A percentile compares a stretch with the other conserved stretches of the same genome.
These are phyloP conservation scores for Jatropha podagrica DNA, from an alignment of 441 rosid species.

Conservation along the genomic window DNA sequence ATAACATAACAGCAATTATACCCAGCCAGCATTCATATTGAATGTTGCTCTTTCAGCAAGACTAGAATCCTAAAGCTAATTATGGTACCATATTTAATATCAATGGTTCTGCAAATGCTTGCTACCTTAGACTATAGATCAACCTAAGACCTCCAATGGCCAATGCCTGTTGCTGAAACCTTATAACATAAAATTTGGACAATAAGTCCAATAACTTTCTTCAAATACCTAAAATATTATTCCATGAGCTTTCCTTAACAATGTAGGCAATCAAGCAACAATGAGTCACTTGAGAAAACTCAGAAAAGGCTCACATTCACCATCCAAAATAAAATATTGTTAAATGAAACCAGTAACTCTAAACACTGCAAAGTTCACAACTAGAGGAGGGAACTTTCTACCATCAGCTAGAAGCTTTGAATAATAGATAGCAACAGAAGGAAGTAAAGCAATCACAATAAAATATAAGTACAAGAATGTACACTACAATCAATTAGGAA, in stretches of 20 bases:
- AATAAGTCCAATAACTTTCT: not conserved
- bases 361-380: not conserved
- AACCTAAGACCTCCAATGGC: not conserved
- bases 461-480: not conserved
- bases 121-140: not conserved
- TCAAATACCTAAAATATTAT: not conserved
- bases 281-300: not conserved
- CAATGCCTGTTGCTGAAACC: not conserved
- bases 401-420: not conserved
- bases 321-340: too few species aligned
- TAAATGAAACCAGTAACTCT: not conserved
- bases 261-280: not conserved
- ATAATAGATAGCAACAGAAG: not conserved
- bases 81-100: not conserved
- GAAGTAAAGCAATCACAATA: not conserved
- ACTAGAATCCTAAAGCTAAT: not conserved
- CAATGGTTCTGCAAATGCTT: not conserved
- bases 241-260: not conserved
- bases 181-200: not conserved
- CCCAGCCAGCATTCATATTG: not conserved
- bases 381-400: not conserved
- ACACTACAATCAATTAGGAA: not conserved
- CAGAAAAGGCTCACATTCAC: not conserved
- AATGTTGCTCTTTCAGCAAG: not conserved
- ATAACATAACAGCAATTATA: not conserved